Evolutionary conservation across 2,329 filamentous ascomycete genomes (phyloP).

Genomic region (Botrytis squamosa): DNA sequence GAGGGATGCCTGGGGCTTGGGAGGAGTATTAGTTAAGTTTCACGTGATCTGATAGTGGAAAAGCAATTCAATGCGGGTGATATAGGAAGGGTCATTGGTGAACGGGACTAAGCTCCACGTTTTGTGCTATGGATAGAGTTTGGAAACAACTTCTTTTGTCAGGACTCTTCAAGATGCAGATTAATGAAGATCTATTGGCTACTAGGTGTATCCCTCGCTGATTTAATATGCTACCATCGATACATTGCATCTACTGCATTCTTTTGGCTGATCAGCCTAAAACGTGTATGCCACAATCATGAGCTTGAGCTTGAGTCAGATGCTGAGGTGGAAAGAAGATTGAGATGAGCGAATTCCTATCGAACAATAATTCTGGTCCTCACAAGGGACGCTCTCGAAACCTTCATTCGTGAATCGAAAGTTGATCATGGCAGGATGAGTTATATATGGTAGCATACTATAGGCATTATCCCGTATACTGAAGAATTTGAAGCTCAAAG

Average conservation of each 20-base stretch:
- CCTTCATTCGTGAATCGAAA: background rate
- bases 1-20: constrained; percentile 5
- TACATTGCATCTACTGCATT: background rate
- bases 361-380: fast-evolving
- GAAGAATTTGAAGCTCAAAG: background rate
- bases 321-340: background rate
- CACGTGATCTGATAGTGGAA: background rate
- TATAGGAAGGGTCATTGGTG: fast-evolving
- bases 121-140: background rate
- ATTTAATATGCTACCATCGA: background rate
- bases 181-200: background rate
- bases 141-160: background rate
- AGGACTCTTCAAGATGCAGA: background rate
- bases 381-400: background rate
- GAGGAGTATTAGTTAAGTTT: background rate
- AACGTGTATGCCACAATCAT: background rate
- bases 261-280: background rate
- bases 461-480: background rate
- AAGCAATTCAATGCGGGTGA: background rate
- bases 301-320: background rate
- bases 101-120: fast-evolving
- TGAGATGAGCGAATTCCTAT: fast-evolving
- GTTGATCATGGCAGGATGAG: fast-evolving
- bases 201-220: background rate
- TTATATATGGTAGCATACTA: background rate